Percentiles rank a stretch among this genome's conserved stretches.
Evolutionary conservation across 2,329 filamentous ascomycete species (phyloP).

Genomic region (Chalaropsis thielavioides): DNA sequence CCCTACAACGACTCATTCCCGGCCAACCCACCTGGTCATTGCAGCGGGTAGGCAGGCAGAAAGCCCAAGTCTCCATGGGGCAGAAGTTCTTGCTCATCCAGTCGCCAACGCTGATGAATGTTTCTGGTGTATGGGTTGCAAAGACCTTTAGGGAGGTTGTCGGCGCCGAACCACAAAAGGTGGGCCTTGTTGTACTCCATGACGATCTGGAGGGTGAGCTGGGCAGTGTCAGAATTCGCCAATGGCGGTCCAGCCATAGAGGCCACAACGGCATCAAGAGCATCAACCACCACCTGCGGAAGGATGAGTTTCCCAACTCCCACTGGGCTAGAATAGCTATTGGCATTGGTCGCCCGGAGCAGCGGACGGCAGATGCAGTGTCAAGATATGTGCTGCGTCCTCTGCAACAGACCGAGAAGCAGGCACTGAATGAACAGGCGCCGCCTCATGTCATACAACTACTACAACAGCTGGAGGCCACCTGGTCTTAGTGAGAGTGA

Average conservation of each 20-base stretch:
- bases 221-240: constrained; percentile 50
- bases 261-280: constrained; percentile 68
- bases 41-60: constrained; percentile 35
- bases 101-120: constrained; percentile 70
- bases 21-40: constrained; percentile 36
- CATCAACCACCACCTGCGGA: constrained; percentile 37
- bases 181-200: constrained; percentile 61
- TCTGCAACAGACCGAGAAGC: constrained; percentile 41
- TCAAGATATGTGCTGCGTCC: constrained; percentile 62
- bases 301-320: constrained; percentile 28
- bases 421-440: constrained; percentile 36
- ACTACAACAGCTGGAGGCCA: constrained; percentile 33
- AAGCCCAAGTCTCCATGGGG: constrained; percentile 35
- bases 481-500: constrained; percentile 23
- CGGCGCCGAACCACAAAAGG: constrained; percentile 22
- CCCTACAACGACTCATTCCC: constrained; percentile 36
- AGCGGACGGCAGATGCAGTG: constrained; percentile 52
- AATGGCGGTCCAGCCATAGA: constrained; percentile 47
- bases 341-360: constrained; percentile 72
- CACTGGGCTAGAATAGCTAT: constrained; percentile 52
- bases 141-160: constrained; percentile 48
- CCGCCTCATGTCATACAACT: constrained; percentile 37
- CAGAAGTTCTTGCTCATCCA: constrained; percentile 54
- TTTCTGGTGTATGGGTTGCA: constrained; percentile 57
- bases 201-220: constrained; percentile 69